Evolutionary conservation across 2,329 filamentous ascomycete genomes (phyloP).

Genomic region (Fragosphaeria purpurea): DNA sequence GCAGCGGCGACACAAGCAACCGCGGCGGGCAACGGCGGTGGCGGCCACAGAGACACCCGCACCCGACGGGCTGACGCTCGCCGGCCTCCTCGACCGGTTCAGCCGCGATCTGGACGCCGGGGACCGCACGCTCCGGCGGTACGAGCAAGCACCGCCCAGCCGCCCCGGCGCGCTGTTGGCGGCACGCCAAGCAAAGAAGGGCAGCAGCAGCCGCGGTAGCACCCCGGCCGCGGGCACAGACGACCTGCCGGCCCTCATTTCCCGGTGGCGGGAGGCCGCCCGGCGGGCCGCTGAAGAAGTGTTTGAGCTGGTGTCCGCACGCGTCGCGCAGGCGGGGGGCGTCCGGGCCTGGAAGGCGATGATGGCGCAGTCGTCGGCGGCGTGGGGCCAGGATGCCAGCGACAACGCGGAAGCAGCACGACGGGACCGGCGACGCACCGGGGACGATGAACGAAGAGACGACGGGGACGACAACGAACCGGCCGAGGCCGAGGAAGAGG

Average conservation of each 20-base stretch:
- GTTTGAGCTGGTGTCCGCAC: conserved; percentile 48
- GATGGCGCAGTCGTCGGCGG: neutral
- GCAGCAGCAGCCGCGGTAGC: neutral
- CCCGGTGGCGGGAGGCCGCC: conserved; percentile 51
- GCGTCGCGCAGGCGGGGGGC: conserved; percentile 27
- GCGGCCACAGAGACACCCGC: conserved; percentile 19
- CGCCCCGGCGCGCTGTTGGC: too few relatives aligned
- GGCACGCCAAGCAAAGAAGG: neutral
- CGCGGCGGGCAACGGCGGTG: conserved; percentile 41
- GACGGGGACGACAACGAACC: conserved; percentile 6
- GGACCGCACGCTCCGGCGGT: neutral
- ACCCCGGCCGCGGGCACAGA: conserved; percentile 26
- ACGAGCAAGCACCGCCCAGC: neutral
- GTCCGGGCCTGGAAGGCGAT: conserved; percentile 19
- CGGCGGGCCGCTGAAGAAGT: conserved; percentile 58
- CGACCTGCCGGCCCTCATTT: conserved; percentile 45
- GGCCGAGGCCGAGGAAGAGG: neutral
- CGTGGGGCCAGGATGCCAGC: neutral
- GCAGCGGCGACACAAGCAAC: conserved; percentile 21
- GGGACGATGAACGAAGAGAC: conserved; percentile 8
- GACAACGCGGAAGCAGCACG: neutral
- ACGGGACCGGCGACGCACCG: neutral
- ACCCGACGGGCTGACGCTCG: conserved; percentile 4
- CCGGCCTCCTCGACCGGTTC: conserved; percentile 7
- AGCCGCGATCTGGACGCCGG: conserved; percentile 6